phyloP scores from a whole-genome alignment of 805 yeast genomes.

The Candida khao-thaluensis region DNA sequence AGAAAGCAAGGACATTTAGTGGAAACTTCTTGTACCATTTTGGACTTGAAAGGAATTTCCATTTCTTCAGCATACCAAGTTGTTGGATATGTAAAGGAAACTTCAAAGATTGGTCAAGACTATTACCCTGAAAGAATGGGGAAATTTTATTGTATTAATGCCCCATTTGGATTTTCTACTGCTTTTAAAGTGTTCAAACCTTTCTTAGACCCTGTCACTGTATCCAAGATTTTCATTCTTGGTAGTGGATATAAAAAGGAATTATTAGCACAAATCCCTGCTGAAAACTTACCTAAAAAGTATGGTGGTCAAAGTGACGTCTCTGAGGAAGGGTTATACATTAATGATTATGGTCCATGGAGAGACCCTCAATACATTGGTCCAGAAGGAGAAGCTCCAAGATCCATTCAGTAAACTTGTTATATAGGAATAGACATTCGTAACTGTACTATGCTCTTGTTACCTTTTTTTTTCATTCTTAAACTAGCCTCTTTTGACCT shows the following conservation, averaged over 20 bases:
- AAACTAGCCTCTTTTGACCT: neutral
- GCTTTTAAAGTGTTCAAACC: conserved; percentile 91
- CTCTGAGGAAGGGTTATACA: conserved; percentile 74
- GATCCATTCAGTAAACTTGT: conserved; percentile 10
- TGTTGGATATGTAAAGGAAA: conserved; percentile 84
- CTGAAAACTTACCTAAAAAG: conserved; percentile 85
- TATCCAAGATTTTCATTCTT: conserved; percentile 86
- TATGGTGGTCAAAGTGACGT: conserved; percentile 83
- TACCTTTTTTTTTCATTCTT: too few relatives aligned
- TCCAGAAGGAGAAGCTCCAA: conserved; percentile 93
- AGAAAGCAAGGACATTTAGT: conserved; percentile 74
- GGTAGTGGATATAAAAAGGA: conserved; percentile 79
- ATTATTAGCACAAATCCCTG: conserved; percentile 86
- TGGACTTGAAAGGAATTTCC: conserved; percentile 94
- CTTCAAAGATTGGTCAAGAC: conserved; percentile 92
- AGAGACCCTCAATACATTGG: conserved; percentile 86
- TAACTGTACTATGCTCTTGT: too few relatives aligned
- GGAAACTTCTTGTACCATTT: conserved; percentile 94
- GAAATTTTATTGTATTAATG: conserved; percentile 89
- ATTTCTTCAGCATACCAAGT: conserved; percentile 82
- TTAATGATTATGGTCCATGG: conserved; percentile 97
- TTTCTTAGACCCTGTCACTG: conserved; percentile 96
- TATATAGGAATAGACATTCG: too few relatives aligned
- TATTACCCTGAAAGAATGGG: conserved; percentile 99
- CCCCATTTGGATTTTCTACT: conserved; percentile 96